Percentiles rank a stretch among this genome's conserved stretches.
phyloP scores from a whole-genome alignment of 306 rosid genomes.

The Prunus salicina region DNA sequence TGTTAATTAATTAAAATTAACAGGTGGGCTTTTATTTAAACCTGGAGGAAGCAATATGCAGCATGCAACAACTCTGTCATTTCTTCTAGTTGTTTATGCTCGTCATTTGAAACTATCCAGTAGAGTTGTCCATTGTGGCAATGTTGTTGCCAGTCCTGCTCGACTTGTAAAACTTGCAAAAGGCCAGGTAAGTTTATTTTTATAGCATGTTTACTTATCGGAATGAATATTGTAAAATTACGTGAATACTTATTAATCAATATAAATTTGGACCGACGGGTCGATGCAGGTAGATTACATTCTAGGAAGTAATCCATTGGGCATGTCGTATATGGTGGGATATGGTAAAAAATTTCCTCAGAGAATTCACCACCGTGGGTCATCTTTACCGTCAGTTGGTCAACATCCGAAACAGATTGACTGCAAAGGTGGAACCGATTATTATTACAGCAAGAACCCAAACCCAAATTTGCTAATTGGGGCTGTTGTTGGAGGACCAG shows the following conservation, averaged over 20 bases:
- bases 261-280: background rate
- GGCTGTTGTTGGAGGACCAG: constrained; percentile 62
- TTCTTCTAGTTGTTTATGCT: constrained; percentile 23
- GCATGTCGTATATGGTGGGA: constrained; percentile 73
- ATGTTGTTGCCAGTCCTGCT: constrained; percentile 14
- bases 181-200: constrained; percentile 7
- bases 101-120: constrained; percentile 12
- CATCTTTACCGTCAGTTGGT: constrained; percentile 43
- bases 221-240: background rate
- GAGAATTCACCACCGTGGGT: constrained; percentile 56
- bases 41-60: constrained; percentile 31
- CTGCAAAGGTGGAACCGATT: constrained; percentile 40
- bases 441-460: constrained; percentile 31
- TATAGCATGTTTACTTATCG: too few species aligned
- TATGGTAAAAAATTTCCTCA: constrained; percentile 45
- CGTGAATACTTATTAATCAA: background rate
- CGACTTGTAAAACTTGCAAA: constrained; percentile 11
- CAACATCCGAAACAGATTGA: constrained; percentile 12
- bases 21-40: constrained; percentile 27
- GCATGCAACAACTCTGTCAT: constrained; percentile 25
- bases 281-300: constrained; percentile 57
- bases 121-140: constrained; percentile 4
- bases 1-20: background rate
- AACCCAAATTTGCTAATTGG: constrained; percentile 49
- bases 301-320: constrained; percentile 52